Evolutionary conservation across 208 protist species (phyloP).

Genomic region (Leptomonas seymouri): DNA sequence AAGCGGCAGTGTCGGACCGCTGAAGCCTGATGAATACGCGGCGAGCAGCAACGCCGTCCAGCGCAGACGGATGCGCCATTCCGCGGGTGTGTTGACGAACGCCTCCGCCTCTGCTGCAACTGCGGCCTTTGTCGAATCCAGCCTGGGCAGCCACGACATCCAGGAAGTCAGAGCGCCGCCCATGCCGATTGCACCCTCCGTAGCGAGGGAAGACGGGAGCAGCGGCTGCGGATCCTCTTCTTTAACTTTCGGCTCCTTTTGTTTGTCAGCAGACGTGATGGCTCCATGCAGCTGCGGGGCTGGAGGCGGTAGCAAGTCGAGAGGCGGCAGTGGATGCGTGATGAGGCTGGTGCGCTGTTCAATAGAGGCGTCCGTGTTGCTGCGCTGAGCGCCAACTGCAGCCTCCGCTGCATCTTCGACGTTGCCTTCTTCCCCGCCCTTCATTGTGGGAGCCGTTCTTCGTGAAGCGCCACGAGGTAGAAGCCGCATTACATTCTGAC

Average conservation of each 20-base stretch:
- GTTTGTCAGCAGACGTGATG: neutral
- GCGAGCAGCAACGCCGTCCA: conserved; percentile 30
- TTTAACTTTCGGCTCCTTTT: neutral
- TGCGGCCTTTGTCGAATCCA: neutral
- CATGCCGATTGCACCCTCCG: neutral
- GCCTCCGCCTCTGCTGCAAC: neutral
- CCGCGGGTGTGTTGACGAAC: conserved; percentile 11
- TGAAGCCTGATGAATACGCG: neutral
- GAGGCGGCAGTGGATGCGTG: conserved; percentile 4
- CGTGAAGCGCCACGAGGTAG: neutral
- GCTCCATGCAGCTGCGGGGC: neutral
- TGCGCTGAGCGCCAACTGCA: neutral
- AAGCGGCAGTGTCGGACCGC: neutral
- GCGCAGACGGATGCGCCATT: conserved; percentile 32
- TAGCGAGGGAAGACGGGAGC: neutral
- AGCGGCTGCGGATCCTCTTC: neutral
- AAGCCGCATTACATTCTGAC: neutral
- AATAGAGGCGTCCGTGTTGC: conserved; percentile 14
- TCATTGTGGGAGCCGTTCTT: no score
- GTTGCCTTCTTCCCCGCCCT: no score
- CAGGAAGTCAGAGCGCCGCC: neutral
- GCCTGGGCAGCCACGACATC: conserved; percentile 5
- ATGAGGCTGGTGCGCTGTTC: conserved; percentile 33
- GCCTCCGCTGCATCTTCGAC: neutral
- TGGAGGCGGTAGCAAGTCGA: neutral